phyloP scores from a whole-genome alignment of 2,329 filamentous ascomycete genomes.

The Cytospora schulzeri region DNA sequence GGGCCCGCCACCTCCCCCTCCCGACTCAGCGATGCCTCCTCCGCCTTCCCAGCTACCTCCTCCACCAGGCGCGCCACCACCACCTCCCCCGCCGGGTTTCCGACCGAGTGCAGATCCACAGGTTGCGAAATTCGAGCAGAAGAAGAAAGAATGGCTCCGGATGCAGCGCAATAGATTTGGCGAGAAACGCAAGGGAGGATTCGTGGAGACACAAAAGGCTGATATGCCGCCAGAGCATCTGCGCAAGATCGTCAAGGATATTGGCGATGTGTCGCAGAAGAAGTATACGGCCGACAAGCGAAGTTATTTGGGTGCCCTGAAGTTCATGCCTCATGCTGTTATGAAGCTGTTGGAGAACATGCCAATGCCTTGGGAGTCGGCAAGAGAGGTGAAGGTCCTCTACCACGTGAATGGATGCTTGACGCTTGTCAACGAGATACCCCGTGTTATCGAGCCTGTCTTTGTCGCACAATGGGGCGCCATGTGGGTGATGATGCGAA shows the following conservation, averaged over 20 bases:
- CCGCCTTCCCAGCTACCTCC: conserved; percentile 59
- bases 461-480: conserved; percentile 99
- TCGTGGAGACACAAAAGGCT: conserved; percentile 96
- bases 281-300: conserved; percentile 99
- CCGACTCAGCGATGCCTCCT: conserved; percentile 59
- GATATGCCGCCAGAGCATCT: conserved; percentile 98
- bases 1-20: conserved; percentile 50
- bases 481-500: conserved; percentile 98
- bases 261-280: conserved; percentile 98
- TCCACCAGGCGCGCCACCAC: conserved; percentile 56
- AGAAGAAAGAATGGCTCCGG: conserved; percentile 98
- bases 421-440: conserved; percentile 94
- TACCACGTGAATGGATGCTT: conserved; percentile 98
- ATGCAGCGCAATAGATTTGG: conserved; percentile 89
- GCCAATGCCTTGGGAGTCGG: conserved; percentile 99
- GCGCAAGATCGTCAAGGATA: conserved; percentile 97
- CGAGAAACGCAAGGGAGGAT: conserved; percentile 94
- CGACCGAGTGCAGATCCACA: conserved; percentile 79
- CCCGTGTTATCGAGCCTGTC: conserved; percentile 94
- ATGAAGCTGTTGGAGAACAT: conserved; percentile 98
- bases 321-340: conserved; percentile 99
- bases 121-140: conserved; percentile 92
- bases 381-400: conserved; percentile 93
- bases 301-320: conserved; percentile 93
- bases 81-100: conserved; percentile 85